Evolutionary conservation across 495 filamentous ascomycete genomes (phyloP), one percentile per base, ranked within the genome.

Genomic region (Hyaloscypha bicolor): DNA sequence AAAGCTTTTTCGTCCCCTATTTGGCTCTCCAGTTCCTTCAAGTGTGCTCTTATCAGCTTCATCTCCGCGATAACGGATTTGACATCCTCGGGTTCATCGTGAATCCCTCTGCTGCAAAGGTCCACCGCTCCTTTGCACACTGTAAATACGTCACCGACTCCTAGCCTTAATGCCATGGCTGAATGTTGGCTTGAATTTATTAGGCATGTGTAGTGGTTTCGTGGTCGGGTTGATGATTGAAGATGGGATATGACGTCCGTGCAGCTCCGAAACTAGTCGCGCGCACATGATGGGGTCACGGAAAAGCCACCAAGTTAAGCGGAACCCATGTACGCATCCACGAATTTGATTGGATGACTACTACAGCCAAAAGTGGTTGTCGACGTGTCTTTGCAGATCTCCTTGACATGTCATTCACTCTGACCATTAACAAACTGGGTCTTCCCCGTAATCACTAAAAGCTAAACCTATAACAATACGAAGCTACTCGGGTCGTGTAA

Each of bases 91-190:
- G 39, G 60, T 5, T 32, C 45, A 9, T 63, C 37, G 39, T 63
- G 60, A 21, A 51, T 39, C 3, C n/a, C 6, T n/a, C 22, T 52
- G 21, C 37, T 63, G 60, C 60, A 63, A 45, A 63, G 39, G 42
- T 63, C 60, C 6, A 63, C 42, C 11, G 39, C 60, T 22, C 60
- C 60, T 31, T 63, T 63, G 60, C 60, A 63, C 2, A 63, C 37
- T 1, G 60, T 63, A 19, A 63, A 63, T 21, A 51, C 42, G 22
- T 63, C 60, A 21, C 60, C 60, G 39, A 63, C 51, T 45, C 60
- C 60, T 30, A 63, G 29, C 42, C 60, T 22, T n/a, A 63, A 30
- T 29, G 60, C 60, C 60, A 63, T 63, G 16, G 16, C 30, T 19
- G 19, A 19, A 6, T 35, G 56, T 35, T 1, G 42, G 11, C 42